A percentile compares a stretch with the other conserved stretches of the same genome.
Conservation (phyloP, 768 basidiomycete genomes). For the Leccinum variicolor region DNA sequence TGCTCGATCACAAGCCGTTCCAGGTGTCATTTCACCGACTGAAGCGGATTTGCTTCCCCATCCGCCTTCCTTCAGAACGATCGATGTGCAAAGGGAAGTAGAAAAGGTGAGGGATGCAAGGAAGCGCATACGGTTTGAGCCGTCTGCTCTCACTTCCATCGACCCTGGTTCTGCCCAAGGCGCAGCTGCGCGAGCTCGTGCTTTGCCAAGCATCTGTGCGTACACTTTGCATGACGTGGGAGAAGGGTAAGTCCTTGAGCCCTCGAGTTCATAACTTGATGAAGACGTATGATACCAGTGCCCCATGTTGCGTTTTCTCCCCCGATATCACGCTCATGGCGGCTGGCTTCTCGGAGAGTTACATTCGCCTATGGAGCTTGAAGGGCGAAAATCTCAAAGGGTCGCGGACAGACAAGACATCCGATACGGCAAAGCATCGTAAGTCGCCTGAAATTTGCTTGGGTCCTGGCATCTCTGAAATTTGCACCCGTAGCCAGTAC, state of each 20-base stretch:
- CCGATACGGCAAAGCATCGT: slow-evolving; percentile 69
- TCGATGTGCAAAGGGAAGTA: slow-evolving; percentile 90
- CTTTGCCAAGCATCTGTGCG: slow-evolving; percentile 89
- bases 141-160: slow-evolving; percentile 54
- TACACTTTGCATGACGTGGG: slow-evolving; percentile 93
- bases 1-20: slow-evolving; percentile 44
- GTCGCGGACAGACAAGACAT: slow-evolving; percentile 69
- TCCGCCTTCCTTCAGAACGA: slow-evolving; percentile 76
- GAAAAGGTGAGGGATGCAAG: slow-evolving; percentile 84
- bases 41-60: slow-evolving; percentile 75
- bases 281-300: slow-evolving; percentile 40
- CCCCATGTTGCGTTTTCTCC: slow-evolving; percentile 86
- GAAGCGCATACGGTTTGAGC: slow-evolving; percentile 90
- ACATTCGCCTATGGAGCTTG: slow-evolving; percentile 90
- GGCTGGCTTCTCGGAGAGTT: slow-evolving; percentile 93
- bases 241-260: slow-evolving; percentile 69
- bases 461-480: slow-evolving; percentile 1
- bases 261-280: slow-evolving; percentile 3
- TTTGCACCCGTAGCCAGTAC: slow-evolving; percentile 40
- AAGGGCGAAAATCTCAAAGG: slow-evolving; percentile 88
- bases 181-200: slow-evolving; percentile 49
- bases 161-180: slow-evolving; percentile 62
- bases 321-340: slow-evolving; percentile 90
- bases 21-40: slow-evolving; percentile 61
- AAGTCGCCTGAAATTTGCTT: slow-evolving; percentile 25